Conservation (phyloP, 192 early-diverging fungal species). For the Allomyces macrogynus region DNA sequence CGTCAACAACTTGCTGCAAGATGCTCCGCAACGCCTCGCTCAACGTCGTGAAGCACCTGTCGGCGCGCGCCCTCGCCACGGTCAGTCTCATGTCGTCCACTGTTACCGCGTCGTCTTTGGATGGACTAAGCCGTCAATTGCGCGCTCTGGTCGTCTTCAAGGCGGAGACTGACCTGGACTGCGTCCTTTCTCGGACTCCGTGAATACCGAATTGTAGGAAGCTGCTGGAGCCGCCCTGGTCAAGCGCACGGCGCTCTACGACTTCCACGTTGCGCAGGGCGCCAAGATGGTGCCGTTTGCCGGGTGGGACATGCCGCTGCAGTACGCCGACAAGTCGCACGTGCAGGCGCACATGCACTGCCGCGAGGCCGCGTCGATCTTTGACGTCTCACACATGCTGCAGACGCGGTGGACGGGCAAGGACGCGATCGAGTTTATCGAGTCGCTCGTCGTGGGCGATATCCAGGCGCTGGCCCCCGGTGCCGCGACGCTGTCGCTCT, state of each 20-base stretch:
- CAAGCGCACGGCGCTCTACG: slow-evolving; percentile 68
- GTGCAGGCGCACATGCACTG: slow-evolving; percentile 80
- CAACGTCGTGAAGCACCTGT: too few species aligned
- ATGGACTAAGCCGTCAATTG: too few species aligned
- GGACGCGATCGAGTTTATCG: slow-evolving; percentile 72
- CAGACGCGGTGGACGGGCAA: slow-evolving; percentile 75
- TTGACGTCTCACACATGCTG: slow-evolving; percentile 98
- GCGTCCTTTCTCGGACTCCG: too few species aligned
- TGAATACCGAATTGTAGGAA: too few species aligned
- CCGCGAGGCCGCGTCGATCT: slow-evolving; percentile 71
- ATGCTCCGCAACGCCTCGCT: too few species aligned
- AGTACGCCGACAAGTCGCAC: slow-evolving; percentile 64
- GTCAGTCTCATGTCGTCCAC: too few species aligned
- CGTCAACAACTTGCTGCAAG: too few species aligned
- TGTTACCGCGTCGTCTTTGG: too few species aligned
- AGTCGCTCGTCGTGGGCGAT: slow-evolving; percentile 74
- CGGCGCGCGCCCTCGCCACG: too few species aligned
- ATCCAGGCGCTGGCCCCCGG: slow-evolving; percentile 56
- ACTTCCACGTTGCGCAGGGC: slow-evolving; percentile 76
- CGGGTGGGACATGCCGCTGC: slow-evolving; percentile 91
- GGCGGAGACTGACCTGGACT: too few species aligned
- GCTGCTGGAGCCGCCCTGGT: too few species aligned
- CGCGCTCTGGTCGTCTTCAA: too few species aligned
- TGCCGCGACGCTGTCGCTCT: slow-evolving; percentile 66
- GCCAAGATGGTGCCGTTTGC: slow-evolving; percentile 97